These are phyloP conservation scores for Astrothelium subdiscretum DNA, from an alignment of 495 filamentous ascomycete genomes.

Conservation along the genomic window DNA sequence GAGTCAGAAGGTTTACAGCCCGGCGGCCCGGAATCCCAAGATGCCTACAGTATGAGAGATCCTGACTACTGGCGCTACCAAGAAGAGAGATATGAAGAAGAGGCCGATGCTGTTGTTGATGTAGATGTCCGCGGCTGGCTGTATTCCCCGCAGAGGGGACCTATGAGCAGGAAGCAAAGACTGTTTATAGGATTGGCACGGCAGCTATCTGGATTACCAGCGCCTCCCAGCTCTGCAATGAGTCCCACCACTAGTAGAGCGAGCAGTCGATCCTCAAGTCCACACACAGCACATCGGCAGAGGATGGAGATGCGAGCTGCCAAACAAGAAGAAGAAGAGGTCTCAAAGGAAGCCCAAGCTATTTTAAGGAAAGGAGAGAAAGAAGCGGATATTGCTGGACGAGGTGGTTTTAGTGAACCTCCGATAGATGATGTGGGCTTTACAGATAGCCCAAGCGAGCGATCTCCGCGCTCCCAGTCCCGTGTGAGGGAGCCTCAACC, in stretches of 20 bases:
- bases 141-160: constrained; percentile 71
- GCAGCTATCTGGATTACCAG: constrained; percentile 72
- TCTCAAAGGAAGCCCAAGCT: constrained; percentile 58
- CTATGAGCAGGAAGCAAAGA: constrained; percentile 79
- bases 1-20: constrained; percentile 7
- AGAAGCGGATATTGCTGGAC: constrained; percentile 58
- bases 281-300: constrained; percentile 20
- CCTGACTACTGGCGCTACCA: constrained; percentile 57
- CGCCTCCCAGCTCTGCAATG: constrained; percentile 36
- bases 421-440: constrained; percentile 16
- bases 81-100: constrained; percentile 60
- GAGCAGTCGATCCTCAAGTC: constrained; percentile 31
- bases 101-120: constrained; percentile 65
- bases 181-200: constrained; percentile 73
- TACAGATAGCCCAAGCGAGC: constrained; percentile 19
- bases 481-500: constrained; percentile 8
- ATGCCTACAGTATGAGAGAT: constrained; percentile 33
- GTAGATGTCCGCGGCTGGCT: constrained; percentile 95
- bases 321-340: constrained; percentile 48
- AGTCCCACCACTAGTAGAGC: constrained; percentile 17
- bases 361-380: constrained; percentile 59
- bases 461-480: background rate
- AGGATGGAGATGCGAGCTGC: constrained; percentile 23
- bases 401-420: constrained; percentile 47
- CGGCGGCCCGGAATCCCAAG: constrained; percentile 25